Evolutionary conservation across 345 rosid genomes (phyloP).

Genomic region (Dimocarpus longan): DNA sequence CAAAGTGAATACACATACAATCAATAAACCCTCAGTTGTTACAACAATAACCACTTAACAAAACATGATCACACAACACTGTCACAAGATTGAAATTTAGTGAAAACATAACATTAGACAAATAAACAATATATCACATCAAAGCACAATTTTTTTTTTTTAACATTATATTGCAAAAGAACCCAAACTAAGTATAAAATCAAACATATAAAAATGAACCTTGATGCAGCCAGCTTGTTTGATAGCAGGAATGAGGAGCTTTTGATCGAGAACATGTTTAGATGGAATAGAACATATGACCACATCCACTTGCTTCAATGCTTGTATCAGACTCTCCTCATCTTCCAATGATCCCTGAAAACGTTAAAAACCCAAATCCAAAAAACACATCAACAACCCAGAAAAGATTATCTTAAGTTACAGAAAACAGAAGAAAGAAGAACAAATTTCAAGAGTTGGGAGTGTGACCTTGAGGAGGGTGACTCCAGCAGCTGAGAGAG

Average conservation of each 20-base stretch:
- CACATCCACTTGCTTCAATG: constrained; percentile 72
- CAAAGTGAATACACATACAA: background rate
- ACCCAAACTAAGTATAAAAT: too few species aligned
- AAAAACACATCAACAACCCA: background rate
- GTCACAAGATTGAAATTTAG: too few species aligned
- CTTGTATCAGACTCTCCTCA: constrained; percentile 59
- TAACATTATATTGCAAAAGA: too few species aligned
- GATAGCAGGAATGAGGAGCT: constrained; percentile 57
- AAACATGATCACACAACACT: background rate
- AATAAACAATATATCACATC: background rate
- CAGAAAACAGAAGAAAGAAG: background rate
- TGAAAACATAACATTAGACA: background rate
- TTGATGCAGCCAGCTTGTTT: constrained; percentile 55
- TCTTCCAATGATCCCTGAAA: constrained; percentile 77
- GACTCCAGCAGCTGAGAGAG: constrained; percentile 57
- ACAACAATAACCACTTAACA: background rate
- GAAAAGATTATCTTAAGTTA: background rate
- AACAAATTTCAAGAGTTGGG: background rate
- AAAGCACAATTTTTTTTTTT: too few species aligned
- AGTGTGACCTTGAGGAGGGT: constrained; percentile 56
- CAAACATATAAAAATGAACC: constrained; percentile 29
- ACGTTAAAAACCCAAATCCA: background rate
- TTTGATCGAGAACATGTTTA: constrained; percentile 71
- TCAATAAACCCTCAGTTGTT: background rate
- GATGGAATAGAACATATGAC: constrained; percentile 75